These are phyloP conservation scores for Actinomortierella wolfii DNA, from an alignment of 371 early-diverging fungal genomes.

Conservation along the genomic window DNA sequence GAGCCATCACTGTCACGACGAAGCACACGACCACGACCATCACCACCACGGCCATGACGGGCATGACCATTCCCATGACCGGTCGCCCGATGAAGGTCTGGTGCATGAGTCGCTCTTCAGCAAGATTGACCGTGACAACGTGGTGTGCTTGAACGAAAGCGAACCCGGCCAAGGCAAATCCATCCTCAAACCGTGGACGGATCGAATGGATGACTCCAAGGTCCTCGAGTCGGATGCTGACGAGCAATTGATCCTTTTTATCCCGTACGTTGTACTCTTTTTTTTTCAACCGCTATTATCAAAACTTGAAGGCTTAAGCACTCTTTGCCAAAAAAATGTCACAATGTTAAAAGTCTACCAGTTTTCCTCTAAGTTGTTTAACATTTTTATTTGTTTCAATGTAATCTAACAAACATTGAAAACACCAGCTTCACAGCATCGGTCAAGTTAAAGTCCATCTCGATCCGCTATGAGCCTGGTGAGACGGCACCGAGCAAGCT, in stretches of 20 bases:
- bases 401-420: too few relatives aligned
- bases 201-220: constrained; percentile 72
- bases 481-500: constrained; percentile 73
- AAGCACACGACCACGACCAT: constrained; percentile 51
- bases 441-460: constrained; percentile 90
- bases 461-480: constrained; percentile 70
- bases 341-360: too few relatives aligned
- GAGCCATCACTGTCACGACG: constrained; percentile 53
- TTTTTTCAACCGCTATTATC: constrained; percentile 2
- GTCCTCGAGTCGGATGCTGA: constrained; percentile 87
- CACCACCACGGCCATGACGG: constrained; percentile 54
- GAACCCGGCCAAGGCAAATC: constrained; percentile 68
- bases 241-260: constrained; percentile 85
- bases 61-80: constrained; percentile 83
- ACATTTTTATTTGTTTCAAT: too few relatives aligned
- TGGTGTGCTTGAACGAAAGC: constrained; percentile 82
- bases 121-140: constrained; percentile 80
- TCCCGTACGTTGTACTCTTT: constrained; percentile 70
- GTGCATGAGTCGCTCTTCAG: constrained; percentile 79
- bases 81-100: constrained; percentile 62
- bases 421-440: constrained; percentile 77
- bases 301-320: background rate
- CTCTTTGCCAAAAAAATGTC: too few relatives aligned
- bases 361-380: too few relatives aligned
- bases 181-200: constrained; percentile 87